These are phyloP conservation scores for Cucumis cinereus DNA, from an alignment of 306 rosid genomes.

Conservation along the genomic window DNA sequence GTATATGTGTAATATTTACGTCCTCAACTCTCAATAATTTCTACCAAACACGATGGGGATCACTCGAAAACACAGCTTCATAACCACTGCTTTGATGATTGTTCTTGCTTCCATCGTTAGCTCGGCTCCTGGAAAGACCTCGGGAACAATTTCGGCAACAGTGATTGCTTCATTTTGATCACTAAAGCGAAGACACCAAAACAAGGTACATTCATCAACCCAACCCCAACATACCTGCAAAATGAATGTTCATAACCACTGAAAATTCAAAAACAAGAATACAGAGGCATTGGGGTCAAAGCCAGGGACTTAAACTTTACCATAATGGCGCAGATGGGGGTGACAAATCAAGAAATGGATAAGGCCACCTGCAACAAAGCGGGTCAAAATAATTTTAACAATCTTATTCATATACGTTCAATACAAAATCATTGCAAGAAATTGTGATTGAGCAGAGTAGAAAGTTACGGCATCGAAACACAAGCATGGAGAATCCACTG, in stretches of 20 bases:
- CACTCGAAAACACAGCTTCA: not conserved
- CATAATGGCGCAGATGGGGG: conserved; percentile 70
- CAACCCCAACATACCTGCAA: conserved; percentile 65
- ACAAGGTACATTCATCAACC: conserved; percentile 65
- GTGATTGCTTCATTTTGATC: conserved; percentile 36
- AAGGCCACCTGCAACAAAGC: conserved; percentile 74
- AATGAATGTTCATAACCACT: not conserved
- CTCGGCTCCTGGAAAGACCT: conserved; percentile 22
- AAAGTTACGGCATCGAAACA: conserved; percentile 42
- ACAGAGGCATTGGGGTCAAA: not conserved
- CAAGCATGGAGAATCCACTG: conserved; percentile 77
- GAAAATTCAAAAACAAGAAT: not conserved
- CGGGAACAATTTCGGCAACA: conserved; percentile 41
- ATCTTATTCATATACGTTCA: not conserved
- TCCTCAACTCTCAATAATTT: not conserved
- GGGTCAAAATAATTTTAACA: not conserved
- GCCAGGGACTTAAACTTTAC: conserved; percentile 26
- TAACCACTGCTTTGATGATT: not conserved
- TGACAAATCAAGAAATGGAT: conserved; percentile 77
- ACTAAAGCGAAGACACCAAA: conserved; percentile 41
- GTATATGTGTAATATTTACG: not conserved
- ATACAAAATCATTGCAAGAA: not conserved
- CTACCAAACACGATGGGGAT: not conserved
- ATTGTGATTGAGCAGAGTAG: conserved; percentile 4
- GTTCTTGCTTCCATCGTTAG: not conserved